Base-by-base conservation (phyloP, 352 stramenopile genomes). In the Globisporangium middletonii region DNA sequence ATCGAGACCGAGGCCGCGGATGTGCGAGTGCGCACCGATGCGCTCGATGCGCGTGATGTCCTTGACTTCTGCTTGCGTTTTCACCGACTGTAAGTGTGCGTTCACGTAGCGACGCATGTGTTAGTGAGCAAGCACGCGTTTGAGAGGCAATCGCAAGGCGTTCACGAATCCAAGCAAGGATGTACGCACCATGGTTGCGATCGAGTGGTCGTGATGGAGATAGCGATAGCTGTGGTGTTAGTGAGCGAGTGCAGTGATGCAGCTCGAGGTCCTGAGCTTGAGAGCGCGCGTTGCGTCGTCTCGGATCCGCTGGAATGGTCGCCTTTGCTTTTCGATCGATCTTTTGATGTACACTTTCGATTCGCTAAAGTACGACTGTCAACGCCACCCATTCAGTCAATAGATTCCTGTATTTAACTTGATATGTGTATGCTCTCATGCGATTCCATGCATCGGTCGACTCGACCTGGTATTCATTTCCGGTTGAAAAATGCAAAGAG, bases 11-110 rank as follows among this genome's bases (percentile, higher is more conserved):
- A 99, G 79, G 3, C 97, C 97, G 52, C 96, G 89, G 75, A 99
- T 99, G 71, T 99, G 97, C 56, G 92, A 98, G 80, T 99, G 97
- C 28, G 97, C 97, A 28, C 96, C 96, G 62, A 99, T 99, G 60
- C 97, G 95, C 87, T 99, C 95, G 55, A 98, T 96, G 77, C 95
- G 94, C 62, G 96, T 99, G 48, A 99, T 91, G 73, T 99, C 96
- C 63, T 97, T 97, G 58, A 98, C 80, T 75, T 98, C 94, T 15
- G 75, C 79, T 64, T 89, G 79, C 16, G 83, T 93, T 72, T 90
- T 93, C 49, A 93, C 83, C 45, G 68, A 77, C 72, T 86, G 55
- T 43, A 37, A 4, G 28, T 7, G 28, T 30, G 27, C 3, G 12
- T 15, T 2, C 15, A 8, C 9, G 28, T 9, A 16, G 2, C 15